A percentile compares a stretch with the other conserved stretches of the same genome.
These are phyloP conservation scores for Metschnikowia amazonensis DNA, from an alignment of 805 yeast genomes.

Conservation along the genomic window DNA sequence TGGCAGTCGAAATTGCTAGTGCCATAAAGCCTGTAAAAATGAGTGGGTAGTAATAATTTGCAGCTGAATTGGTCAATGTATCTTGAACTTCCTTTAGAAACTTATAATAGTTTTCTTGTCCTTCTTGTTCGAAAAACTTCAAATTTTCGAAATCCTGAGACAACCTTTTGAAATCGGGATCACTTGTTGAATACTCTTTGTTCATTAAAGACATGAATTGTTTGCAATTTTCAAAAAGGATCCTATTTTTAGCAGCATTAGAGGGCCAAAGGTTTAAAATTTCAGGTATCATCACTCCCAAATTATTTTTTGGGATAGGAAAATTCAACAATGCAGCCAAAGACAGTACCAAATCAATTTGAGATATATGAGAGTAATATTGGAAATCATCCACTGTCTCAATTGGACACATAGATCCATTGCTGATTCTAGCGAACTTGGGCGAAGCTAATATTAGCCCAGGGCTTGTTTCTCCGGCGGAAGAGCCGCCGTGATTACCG, in stretches of 20 bases:
- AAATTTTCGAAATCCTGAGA: constrained; percentile 14
- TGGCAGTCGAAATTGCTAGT: constrained; percentile 5
- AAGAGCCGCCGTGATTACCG: constrained; percentile 97
- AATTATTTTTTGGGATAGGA: constrained; percentile 66
- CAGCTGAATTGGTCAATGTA: constrained; percentile 54
- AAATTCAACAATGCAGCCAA: constrained; percentile 56
- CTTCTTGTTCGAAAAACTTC: constrained; percentile 6
- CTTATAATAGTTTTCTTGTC: constrained; percentile 21
- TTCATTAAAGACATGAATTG: constrained; percentile 51
- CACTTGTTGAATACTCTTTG: constrained; percentile 30
- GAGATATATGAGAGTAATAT: constrained; percentile 54
- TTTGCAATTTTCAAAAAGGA: constrained; percentile 51
- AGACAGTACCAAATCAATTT: constrained; percentile 73
- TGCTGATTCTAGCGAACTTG: constrained; percentile 36
- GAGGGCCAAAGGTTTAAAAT: constrained; percentile 51
- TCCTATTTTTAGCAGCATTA: constrained; percentile 27
- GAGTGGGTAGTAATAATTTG: constrained; percentile 62
- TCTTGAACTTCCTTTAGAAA: constrained; percentile 49
- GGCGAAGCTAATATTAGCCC: constrained; percentile 70
- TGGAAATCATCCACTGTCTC: constrained; percentile 41
- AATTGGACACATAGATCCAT: constrained; percentile 33
- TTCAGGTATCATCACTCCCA: constrained; percentile 66
- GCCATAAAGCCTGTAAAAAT: constrained; percentile 30
- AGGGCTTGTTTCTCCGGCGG: constrained; percentile 86
- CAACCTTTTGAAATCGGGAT: constrained; percentile 9